A percentile compares a stretch with the other conserved stretches of the same genome.
These are phyloP conservation scores for Curvularia verruculosa DNA, from an alignment of 2,329 filamentous ascomycete species.

Conservation along the genomic window DNA sequence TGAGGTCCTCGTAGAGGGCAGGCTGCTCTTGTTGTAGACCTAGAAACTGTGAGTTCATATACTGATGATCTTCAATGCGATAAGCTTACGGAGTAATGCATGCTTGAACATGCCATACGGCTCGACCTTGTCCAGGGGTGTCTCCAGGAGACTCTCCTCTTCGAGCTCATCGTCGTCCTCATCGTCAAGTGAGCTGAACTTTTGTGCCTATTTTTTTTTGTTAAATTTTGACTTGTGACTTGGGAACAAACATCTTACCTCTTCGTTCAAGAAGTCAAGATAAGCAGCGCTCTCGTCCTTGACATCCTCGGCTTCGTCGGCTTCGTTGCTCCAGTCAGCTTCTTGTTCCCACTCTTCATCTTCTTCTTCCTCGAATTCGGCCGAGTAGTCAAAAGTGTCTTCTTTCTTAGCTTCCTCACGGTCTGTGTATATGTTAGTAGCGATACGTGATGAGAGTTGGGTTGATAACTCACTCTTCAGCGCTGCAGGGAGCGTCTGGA, in stretches of 20 bases:
- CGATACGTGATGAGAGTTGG: slow-evolving; percentile 13
- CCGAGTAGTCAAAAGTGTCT: slow-evolving; percentile 77
- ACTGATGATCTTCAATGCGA: background rate
- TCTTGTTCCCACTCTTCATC: slow-evolving; percentile 83
- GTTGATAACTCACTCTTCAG: slow-evolving; percentile 71
- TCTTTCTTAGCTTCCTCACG: slow-evolving; percentile 89
- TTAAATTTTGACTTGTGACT: slow-evolving; percentile 34
- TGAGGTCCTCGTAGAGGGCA: slow-evolving; percentile 81
- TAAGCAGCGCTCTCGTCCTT: slow-evolving; percentile 94
- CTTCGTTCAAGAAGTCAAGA: slow-evolving; percentile 92
- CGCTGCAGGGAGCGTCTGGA: slow-evolving; percentile 87
- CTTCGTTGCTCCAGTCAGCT: slow-evolving; percentile 69
- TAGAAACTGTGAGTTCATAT: slow-evolving; percentile 54
- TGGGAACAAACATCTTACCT: slow-evolving; percentile 59
- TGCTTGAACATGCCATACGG: slow-evolving; percentile 89
- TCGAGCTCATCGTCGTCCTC: slow-evolving; percentile 90
- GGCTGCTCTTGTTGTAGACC: slow-evolving; percentile 90
- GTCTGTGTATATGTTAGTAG: slow-evolving; percentile 57
- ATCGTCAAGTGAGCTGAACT: slow-evolving; percentile 71
- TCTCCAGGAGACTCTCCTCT: slow-evolving; percentile 90
- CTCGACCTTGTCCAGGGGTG: slow-evolving; percentile 92
- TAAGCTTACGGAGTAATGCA: slow-evolving; percentile 76
- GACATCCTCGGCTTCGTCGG: slow-evolving; percentile 69
- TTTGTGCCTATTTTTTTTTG: slow-evolving; percentile 67
- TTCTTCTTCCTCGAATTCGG: slow-evolving; percentile 76